A percentile compares a stretch with the other conserved stretches of the same genome.
Evolutionary conservation across 2,329 filamentous ascomycete genomes (phyloP).

Genomic region (Xenoacremonium recifei): DNA sequence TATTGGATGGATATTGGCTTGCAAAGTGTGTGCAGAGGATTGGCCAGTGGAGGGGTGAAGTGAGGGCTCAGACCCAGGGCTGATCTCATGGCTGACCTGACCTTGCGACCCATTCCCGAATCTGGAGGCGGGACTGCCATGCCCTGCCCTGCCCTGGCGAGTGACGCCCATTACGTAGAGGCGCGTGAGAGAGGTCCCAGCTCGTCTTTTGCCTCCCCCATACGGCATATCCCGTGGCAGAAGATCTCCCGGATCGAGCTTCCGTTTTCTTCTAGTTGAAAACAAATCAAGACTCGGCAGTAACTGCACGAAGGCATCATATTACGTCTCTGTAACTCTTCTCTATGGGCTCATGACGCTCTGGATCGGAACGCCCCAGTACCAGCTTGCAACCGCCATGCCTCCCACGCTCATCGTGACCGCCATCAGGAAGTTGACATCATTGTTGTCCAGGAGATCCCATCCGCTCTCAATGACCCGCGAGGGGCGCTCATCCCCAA

Average conservation of each 20-base stretch:
- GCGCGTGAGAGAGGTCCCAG: too few relatives aligned
- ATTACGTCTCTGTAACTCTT: conserved; percentile 20
- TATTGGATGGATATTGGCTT: too few relatives aligned
- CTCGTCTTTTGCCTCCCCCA: not conserved
- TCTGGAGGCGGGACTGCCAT: too few relatives aligned
- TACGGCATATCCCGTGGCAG: too few relatives aligned
- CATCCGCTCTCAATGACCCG: conserved; percentile 62
- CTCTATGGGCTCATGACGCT: conserved; percentile 37
- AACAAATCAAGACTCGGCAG: conserved; percentile 1
- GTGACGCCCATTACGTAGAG: not conserved
- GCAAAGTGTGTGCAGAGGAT: not conserved
- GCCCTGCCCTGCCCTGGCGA: too few relatives aligned
- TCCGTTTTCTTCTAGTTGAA: not conserved
- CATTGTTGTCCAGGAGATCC: conserved; percentile 90
- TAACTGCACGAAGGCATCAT: conserved; percentile 13
- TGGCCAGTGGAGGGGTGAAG: not conserved
- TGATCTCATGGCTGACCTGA: too few relatives aligned
- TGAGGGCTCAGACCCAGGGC: not conserved
- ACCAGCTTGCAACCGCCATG: conserved; percentile 64
- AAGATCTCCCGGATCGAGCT: conserved; percentile 4
- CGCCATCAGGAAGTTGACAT: conserved; percentile 93
- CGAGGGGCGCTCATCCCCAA: conserved; percentile 57
- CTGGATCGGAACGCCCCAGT: conserved; percentile 55
- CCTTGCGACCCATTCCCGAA: too few relatives aligned
- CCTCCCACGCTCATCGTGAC: conserved; percentile 74